Evolutionary conservation across 352 stramenopile species (phyloP), one percentile per base, ranked within the genome.

Genomic region (Phytophthora cactorum): DNA sequence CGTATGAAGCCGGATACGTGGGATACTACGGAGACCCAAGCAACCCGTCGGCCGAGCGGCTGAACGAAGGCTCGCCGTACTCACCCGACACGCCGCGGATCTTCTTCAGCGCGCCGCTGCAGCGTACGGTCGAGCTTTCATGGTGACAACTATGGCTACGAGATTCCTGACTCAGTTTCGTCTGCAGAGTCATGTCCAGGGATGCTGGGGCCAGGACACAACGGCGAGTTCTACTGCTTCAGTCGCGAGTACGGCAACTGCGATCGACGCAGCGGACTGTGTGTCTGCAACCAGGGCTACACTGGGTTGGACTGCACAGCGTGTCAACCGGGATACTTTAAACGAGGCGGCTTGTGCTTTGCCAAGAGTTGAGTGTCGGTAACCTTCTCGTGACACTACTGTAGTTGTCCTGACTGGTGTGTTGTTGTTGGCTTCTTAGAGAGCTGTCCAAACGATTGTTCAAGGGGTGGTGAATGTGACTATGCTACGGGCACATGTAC

Each of bases 261-360:
- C 72, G 96, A 99, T 74, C 86, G 91, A 32, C 87, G 92, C 44
- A 97, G 74, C 34, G 95, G 96, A 0, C 84, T 94, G 1, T 99
- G 96, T 64, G 95, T 97, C 32, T 99, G 96, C 70, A 98, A 98
- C 57, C 74, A 91, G 41, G 96, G 96, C 2, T 99, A 99, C 76
- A 89, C 87, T 28, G 96, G 96, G 1, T 59, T 96, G 3, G 89
- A 95, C 51, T 99, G 96, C 67, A 89, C 83, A 3, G 52, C 74
- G 22, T 99, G 96, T 66, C 88, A 82, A 51, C 79, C 92, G 1
- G 91, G 90, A 12, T 95, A 98, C 73, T 98, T 95, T 74, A 72
- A 79, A 25, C 63, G 83, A 44, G 93, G 93, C 25, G 75, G 70
- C 9, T 65, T 98, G 27, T 99, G 96, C 60, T 95, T 96, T 59